phyloP scores from a whole-genome alignment of 2,329 filamentous ascomycete genomes.

The Diaporthe sp. region DNA sequence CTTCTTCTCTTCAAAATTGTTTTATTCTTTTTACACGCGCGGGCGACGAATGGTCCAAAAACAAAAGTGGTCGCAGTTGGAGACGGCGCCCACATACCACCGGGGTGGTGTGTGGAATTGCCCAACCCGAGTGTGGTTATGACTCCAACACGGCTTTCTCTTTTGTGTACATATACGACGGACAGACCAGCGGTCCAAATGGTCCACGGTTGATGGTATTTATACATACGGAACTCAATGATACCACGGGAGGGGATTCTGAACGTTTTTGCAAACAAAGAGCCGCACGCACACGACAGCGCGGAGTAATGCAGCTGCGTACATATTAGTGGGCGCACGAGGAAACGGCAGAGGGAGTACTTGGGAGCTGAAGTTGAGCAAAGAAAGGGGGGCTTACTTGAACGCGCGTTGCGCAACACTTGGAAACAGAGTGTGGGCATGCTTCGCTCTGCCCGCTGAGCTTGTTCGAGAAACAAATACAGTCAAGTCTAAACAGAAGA shows the following conservation, averaged over 20 bases:
- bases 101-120: not conserved
- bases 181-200: constrained; percentile 7
- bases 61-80: constrained; percentile 6
- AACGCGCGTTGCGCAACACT: constrained; percentile 12
- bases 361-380: not conserved
- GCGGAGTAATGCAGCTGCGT: constrained; percentile 9
- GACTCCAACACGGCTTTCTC: constrained; percentile 15
- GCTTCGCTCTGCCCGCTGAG: not conserved
- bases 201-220: constrained; percentile 21
- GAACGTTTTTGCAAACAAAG: constrained; percentile 6
- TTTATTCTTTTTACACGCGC: not conserved
- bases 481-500: not conserved
- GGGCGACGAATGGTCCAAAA: constrained; percentile 33
- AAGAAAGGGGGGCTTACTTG: not conserved
- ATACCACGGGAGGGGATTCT: constrained; percentile 35
- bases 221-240: constrained; percentile 32
- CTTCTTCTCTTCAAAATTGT: no score
- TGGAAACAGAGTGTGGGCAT: constrained; percentile 15
- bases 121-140: not conserved
- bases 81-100: not conserved
- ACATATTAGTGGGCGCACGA: not conserved
- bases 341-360: not conserved
- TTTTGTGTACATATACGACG: constrained; percentile 36
- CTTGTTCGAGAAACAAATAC: constrained; percentile 9
- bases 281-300: constrained; percentile 5